These are phyloP conservation scores for Penicillium sp. DNA, from an alignment of 2,329 filamentous ascomycete species.

Conservation along the genomic window DNA sequence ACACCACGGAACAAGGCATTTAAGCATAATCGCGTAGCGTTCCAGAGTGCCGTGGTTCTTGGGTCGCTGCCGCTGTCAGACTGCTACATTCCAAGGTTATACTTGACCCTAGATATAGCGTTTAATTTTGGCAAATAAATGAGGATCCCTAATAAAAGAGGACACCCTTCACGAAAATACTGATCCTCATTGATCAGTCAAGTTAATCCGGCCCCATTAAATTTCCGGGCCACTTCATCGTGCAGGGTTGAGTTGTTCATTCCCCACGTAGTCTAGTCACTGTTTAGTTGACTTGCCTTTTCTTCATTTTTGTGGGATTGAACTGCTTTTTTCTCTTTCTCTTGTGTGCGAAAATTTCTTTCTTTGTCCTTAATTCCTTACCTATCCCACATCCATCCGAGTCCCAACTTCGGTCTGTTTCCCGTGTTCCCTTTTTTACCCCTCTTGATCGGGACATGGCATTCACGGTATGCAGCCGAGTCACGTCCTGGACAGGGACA, in stretches of 20 bases:
- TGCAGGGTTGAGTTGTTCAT: constrained; percentile 9
- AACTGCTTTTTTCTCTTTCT: not conserved
- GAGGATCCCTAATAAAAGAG: not conserved
- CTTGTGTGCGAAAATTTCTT: not conserved
- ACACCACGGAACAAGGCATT: constrained; percentile 16
- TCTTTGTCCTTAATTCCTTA: not conserved
- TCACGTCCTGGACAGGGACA: not conserved
- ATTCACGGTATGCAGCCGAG: not conserved
- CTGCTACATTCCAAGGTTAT: not conserved
- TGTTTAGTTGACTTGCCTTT: not conserved
- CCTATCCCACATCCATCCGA: not conserved
- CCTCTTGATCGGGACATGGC: not conserved
- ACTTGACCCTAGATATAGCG: not conserved
- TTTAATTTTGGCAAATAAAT: not conserved
- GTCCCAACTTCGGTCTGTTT: not conserved
- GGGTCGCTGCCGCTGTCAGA: constrained; percentile 20
- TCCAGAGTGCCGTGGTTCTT: constrained; percentile 16
- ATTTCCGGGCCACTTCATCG: constrained; percentile 16
- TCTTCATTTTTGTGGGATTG: not conserved
- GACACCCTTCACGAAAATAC: not conserved
- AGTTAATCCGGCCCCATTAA: constrained; percentile 4
- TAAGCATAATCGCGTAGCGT: constrained; percentile 28
- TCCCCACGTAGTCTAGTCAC: constrained; percentile 3
- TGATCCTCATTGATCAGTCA: not conserved
- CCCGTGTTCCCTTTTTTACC: not conserved